Evolutionary conservation across 495 filamentous ascomycete genomes (phyloP), one percentile per base, ranked within the genome.

Genomic region (Cercophora samala): DNA sequence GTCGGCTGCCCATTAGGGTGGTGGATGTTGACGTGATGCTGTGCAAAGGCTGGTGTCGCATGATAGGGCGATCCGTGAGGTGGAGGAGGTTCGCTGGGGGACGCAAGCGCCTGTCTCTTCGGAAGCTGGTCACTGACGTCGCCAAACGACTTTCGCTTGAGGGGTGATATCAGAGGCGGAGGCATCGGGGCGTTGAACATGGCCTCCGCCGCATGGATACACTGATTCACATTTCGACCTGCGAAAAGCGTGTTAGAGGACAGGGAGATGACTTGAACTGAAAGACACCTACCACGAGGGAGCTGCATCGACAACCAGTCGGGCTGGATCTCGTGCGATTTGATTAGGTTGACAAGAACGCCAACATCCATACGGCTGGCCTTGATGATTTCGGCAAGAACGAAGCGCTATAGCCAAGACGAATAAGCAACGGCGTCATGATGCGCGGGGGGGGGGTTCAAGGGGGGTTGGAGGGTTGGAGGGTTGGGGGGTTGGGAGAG

Each of bases 381-480:
- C 69, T 85, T 86, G 73, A 86, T 79, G 67, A 81, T 83, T 77
- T 86, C 83, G 73, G 79, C 80, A 61, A 86, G 75, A 68, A 85
- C 72, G 73, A 83, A 83, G 73, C 84, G 82, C 84, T 86, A 75
- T 56, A 62, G 32, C 32, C 62, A 56, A 53, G 6, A 71, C 17
- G 19, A 63, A 58, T 68, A 65, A 71, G 59, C 52, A 24, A 51
- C 11, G 24, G 29, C 18, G 9, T 62, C 60, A 60, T 60, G 9
- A 63, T 54, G 58, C 21, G 62, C 53, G 42, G 53, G 64, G 56
- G 64, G 60, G 60, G 60, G 25, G n/a, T 13, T 4, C 11, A 42
- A 42, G 67, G 68, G 22, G n/a, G 22, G 53, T 8, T 23, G n/a
- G n/a, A 15, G 52, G 52, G 15, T 61, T 23, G 61, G 21, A 24